Evolutionary conservation across 352 stramenopile species (phyloP).

Genomic region (Phytophthora hybrid): DNA sequence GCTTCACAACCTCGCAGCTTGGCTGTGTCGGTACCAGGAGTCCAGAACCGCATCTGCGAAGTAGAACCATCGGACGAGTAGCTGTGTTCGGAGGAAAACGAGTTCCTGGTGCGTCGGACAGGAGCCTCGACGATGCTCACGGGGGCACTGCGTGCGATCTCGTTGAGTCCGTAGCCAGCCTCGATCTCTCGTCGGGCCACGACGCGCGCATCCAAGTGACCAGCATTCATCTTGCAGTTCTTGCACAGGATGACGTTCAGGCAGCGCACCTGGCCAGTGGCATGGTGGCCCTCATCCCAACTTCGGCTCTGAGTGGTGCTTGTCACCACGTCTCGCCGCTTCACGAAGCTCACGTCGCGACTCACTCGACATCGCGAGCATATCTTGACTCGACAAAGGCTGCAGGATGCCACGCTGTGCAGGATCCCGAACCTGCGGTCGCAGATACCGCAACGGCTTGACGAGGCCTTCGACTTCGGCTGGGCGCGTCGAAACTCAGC

Average conservation of each 20-base stretch:
- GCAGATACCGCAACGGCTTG: conserved; percentile 46
- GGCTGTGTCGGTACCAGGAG: conserved; percentile 18
- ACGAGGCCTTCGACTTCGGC: conserved; percentile 13
- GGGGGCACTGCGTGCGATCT: conserved; percentile 12
- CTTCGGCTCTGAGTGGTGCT: conserved; percentile 19
- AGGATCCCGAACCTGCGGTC: conserved; percentile 48
- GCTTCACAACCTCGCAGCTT: conserved; percentile 8
- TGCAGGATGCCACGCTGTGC: conserved; percentile 41
- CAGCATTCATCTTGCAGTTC: conserved; percentile 50
- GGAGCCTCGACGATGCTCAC: background rate
- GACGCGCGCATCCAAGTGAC: conserved; percentile 37
- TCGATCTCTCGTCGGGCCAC: conserved; percentile 33
- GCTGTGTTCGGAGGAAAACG: conserved; percentile 18
- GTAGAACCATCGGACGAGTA: conserved; percentile 1
- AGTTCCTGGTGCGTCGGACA: conserved; percentile 6
- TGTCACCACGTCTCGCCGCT: conserved; percentile 4
- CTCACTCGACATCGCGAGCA: conserved; percentile 50
- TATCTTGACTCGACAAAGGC: conserved; percentile 44
- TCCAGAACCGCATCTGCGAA: conserved; percentile 34
- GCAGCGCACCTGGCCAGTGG: conserved; percentile 26
- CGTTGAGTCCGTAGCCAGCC: conserved; percentile 6
- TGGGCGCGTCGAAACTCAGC: conserved; percentile 28
- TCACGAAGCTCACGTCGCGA: conserved; percentile 42
- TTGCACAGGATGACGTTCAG: conserved; percentile 60
- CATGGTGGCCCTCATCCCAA: conserved; percentile 28